Evolutionary conservation across 2,329 filamentous ascomycete species (phyloP), one percentile per base, ranked within the genome.

Genomic region (Atkinsonella texensis): DNA sequence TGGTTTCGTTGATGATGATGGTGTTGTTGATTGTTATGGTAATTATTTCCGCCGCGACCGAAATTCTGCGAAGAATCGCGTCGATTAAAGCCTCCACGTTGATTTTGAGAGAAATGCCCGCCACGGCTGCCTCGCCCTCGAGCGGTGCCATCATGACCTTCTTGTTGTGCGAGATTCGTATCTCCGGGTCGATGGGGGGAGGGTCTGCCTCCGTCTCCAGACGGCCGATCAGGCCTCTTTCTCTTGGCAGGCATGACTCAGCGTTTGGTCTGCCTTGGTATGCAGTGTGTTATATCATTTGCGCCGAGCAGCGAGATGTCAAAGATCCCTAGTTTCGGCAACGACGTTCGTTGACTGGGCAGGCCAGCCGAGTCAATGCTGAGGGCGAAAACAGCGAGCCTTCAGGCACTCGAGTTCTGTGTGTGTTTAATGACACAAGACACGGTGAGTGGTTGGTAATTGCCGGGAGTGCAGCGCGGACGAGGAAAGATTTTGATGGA

Each of bases 151-250:
- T 77, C 72, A 56, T 75, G 73, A 66, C 75, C 67, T 51, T 84
- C 80, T 63, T 82, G 77, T 55, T 81, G 79, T 43, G 70, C 77
- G 51, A 81, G 61, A 40, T 67, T 61, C 7, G 75, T 75, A 58
- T 83, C 76, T 49, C 71, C 74, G 46, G 81, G 80, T 35, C 80
- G 77, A 65, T 84, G 80, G 49, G 82, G 81, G 48, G 81, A 76
- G 18, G 80, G 80, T 54, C 81, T 73, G 56, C 67, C 68, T 52
- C 68, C 71, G 53, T 81, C 77, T 55, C 67, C 65, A 54, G 69
- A 68, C 49, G 65, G 66, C 57, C 77, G 70, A 46, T 79, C 75
- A 61, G 70, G 69, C 64, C 77, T 74, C 73, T 81, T 82, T 60
- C 79, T 74, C 68, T 81, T 81, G 31, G 74, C 73, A 69, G 76